Evolutionary conservation across 129 eudicot species (phyloP).

Genomic region (Arctium lappa): DNA sequence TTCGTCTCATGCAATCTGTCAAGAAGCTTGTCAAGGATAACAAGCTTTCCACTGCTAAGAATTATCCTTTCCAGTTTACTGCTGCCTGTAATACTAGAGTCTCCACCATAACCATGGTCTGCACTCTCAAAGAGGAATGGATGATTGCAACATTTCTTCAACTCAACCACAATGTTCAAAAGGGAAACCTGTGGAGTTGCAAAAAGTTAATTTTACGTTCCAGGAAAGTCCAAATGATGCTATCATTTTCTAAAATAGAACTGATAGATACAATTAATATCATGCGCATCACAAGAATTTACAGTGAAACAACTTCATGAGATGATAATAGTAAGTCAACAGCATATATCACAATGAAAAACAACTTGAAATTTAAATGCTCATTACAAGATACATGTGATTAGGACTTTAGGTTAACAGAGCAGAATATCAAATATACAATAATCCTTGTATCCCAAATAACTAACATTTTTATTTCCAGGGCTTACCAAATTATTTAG

Average conservation of each 20-base stretch:
- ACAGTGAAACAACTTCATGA: not conserved
- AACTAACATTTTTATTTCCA: too few relatives aligned
- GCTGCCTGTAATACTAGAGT: constrained; percentile 73
- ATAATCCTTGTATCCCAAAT: not conserved
- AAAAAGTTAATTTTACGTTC: not conserved
- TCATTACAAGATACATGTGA: not conserved
- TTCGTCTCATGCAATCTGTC: constrained; percentile 88
- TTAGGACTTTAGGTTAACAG: not conserved
- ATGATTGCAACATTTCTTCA: constrained; percentile 99
- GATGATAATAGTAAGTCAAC: not conserved
- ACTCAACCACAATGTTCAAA: constrained; percentile 94
- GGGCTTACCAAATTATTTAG: not conserved
- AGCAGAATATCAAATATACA: not conserved
- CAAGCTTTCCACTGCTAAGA: constrained; percentile 96
- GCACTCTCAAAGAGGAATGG: constrained; percentile 99
- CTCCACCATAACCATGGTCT: constrained; percentile 99
- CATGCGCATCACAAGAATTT: not conserved
- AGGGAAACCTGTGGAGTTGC: constrained; percentile 72
- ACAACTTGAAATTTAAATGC: not conserved
- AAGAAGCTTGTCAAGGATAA: constrained; percentile 92
- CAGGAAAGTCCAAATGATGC: not conserved
- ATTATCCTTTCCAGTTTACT: constrained; percentile 83
- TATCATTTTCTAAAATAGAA: not conserved
- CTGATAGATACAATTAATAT: not conserved
- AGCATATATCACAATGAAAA: not conserved